Base-by-base conservation (phyloP, 345 rosid genomes). In the Psidium guajava region DNA sequence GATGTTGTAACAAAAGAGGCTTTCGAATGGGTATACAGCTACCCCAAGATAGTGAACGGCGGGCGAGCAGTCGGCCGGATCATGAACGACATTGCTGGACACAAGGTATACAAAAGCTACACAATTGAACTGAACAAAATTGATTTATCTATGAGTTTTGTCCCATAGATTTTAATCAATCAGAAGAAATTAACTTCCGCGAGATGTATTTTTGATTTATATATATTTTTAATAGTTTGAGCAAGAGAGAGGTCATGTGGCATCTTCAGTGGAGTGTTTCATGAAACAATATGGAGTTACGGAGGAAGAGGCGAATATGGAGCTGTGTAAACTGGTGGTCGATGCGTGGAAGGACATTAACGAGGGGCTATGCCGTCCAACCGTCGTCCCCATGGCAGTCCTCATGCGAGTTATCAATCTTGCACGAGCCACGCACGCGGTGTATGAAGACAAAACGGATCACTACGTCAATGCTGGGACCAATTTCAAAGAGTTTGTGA, bases 341-440 rank as follows among this genome's bases (percentile, higher is more conserved):
- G 59, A 85, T 64, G 85, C 75, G 7, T 89, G 90, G 90, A 87
- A 88, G 16, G 85, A 83, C 22, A 54, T 87, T 7, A 90, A 88
- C 53, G 82, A 86, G 15, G 90, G 47, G 28, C 21, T 81, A 27
- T 54, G 52, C 25, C 16, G 74, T 14, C 87, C 83, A 18, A 77
- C 77, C 44, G 27, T 25, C 0, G 16, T 86, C 54, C 87, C 88
- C 3, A 87, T 36, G 85, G 64, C 58, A 2, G 54, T 87, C 18
- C 89, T 89, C 3, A 44, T 15, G 11, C 25, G 85, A 1, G 40
- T 89, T 25, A 85, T 91, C 57, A 87, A 88, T 47, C 51, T 85
- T 9, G 52, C 87, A 0, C 73, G 88, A 1, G 85, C 69, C 12
- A 77, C 82, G 6, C 88, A 87, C n/a, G 86, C 88, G 20, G n/a